Evolutionary conservation across 1,284 basidiomycete species (phyloP).

Genomic region (Cutaneotrichosporon cavernicola): DNA sequence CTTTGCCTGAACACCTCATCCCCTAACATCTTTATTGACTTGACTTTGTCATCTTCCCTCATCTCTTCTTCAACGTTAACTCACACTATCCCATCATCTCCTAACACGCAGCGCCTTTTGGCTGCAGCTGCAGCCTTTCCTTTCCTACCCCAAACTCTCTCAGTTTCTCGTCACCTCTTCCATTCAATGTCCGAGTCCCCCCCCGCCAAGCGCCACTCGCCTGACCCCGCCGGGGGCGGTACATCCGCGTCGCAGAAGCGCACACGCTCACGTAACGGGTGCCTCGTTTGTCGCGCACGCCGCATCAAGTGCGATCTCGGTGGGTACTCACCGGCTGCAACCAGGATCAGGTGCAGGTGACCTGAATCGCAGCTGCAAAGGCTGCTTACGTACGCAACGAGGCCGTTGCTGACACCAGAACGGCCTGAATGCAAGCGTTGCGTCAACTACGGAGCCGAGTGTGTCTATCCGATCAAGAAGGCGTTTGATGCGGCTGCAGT

Average conservation of each 20-base stretch:
- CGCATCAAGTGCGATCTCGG: conserved; percentile 43
- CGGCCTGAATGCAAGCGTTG: conserved; percentile 20
- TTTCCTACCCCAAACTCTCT: not conserved
- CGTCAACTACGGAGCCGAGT: conserved; percentile 34
- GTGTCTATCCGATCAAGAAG: conserved; percentile 43
- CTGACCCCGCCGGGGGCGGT: not conserved
- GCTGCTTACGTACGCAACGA: not conserved
- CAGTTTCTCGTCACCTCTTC: not conserved
- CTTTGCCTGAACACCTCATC: too few species aligned
- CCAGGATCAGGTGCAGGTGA: too few species aligned
- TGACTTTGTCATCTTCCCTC: too few species aligned
- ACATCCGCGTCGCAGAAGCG: conserved; percentile 11
- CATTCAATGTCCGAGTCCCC: conserved; percentile 8
- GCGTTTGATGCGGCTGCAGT: conserved; percentile 34
- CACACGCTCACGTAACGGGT: conserved; percentile 36
- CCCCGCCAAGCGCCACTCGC: conserved; percentile 1
- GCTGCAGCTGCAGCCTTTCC: not conserved
- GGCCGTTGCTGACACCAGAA: conserved; percentile 9
- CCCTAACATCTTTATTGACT: too few species aligned
- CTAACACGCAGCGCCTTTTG: not conserved
- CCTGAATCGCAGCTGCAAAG: too few species aligned
- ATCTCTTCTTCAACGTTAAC: too few species aligned
- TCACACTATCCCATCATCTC: not conserved
- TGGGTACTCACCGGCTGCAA: conserved; percentile 23
- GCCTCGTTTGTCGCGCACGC: conserved; percentile 42